phyloP scores from a whole-genome alignment of 345 rosid genomes.

The Pistacia integerrima region DNA sequence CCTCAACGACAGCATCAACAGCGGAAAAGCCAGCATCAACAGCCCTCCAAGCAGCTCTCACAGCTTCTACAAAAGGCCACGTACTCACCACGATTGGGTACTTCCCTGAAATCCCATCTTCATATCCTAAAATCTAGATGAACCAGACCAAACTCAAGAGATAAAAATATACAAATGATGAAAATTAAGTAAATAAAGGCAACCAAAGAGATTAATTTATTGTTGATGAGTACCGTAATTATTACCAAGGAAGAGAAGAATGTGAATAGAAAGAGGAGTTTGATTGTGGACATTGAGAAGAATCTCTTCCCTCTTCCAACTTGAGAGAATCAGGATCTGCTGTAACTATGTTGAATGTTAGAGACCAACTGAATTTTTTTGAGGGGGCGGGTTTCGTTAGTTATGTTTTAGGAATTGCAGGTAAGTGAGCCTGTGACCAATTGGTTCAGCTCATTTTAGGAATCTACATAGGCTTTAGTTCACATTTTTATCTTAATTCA shows the following conservation, averaged over 20 bases:
- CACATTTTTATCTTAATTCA: too few relatives aligned
- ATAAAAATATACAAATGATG: not conserved
- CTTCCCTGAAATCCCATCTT: slow-evolving; percentile 32
- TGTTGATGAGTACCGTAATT: not conserved
- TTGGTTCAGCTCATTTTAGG: not conserved
- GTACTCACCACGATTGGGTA: slow-evolving; percentile 86
- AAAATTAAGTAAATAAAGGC: not conserved
- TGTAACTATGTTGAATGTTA: too few relatives aligned
- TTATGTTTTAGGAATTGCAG: too few relatives aligned
- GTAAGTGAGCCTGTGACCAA: too few relatives aligned
- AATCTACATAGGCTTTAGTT: too few relatives aligned
- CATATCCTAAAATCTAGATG: slow-evolving; percentile 23
- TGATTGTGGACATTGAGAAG: not conserved
- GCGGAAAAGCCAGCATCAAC: slow-evolving; percentile 66
- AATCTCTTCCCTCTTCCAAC: not conserved
- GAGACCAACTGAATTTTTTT: too few relatives aligned
- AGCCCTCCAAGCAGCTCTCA: slow-evolving; percentile 80
- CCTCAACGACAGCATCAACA: slow-evolving; percentile 88
- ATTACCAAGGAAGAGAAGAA: slow-evolving; percentile 28
- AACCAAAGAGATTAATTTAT: not conserved
- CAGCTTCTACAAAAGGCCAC: slow-evolving; percentile 89
- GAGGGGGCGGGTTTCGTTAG: too few relatives aligned
- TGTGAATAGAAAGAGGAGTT: slow-evolving; percentile 22
- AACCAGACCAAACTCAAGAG: slow-evolving; percentile 4
- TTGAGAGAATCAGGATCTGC: too few relatives aligned